Percentiles rank a stretch among this genome's conserved stretches.
Evolutionary conservation across 306 rosid genomes (phyloP).

Genomic region (Herpetospermum pedunculosum): DNA sequence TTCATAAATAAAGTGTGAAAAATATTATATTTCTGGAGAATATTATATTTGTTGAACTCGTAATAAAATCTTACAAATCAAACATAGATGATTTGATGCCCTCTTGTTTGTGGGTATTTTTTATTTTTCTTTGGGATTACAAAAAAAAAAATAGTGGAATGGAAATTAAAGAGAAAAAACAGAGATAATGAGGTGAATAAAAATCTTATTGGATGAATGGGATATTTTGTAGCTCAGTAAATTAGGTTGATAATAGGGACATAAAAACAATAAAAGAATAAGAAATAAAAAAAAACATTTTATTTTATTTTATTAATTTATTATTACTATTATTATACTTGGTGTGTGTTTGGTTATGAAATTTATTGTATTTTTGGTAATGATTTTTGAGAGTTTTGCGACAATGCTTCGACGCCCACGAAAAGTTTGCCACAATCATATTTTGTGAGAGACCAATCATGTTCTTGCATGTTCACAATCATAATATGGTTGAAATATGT

Average conservation of each 20-base stretch:
- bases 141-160: neutral
- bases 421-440: neutral
- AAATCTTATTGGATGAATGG: neutral
- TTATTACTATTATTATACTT: too few relatives aligned
- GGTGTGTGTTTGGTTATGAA: neutral
- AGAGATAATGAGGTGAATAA: neutral
- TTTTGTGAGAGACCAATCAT: neutral
- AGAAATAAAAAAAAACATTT: too few relatives aligned
- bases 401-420: neutral
- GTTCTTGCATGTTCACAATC: neutral
- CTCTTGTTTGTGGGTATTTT: neutral
- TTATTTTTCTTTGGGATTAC: neutral
- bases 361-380: neutral
- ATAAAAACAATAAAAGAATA: neutral
- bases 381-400: neutral
- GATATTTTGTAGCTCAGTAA: too few relatives aligned
- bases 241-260: neutral
- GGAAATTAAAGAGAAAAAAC: neutral
- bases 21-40: too few relatives aligned
- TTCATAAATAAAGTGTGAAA: too few relatives aligned
- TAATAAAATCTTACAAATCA: too few relatives aligned
- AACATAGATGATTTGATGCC: neutral
- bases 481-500: too few relatives aligned
- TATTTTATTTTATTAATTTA: too few relatives aligned
- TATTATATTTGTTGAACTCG: too few relatives aligned